phyloP scores from a whole-genome alignment of 2,329 filamentous ascomycete genomes.

The Juglanconis oblonga region DNA sequence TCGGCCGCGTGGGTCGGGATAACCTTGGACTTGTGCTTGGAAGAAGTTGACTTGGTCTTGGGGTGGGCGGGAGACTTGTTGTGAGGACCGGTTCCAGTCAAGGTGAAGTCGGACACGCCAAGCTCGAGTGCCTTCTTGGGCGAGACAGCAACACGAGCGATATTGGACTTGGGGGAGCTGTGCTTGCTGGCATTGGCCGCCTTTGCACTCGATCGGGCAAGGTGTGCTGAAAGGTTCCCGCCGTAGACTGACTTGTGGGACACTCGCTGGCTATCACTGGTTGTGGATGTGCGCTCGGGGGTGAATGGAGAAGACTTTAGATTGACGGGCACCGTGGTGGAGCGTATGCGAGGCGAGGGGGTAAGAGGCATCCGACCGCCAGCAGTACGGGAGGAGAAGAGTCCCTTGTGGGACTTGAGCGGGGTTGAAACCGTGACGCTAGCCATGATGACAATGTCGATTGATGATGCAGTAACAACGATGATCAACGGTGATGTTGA shows the following conservation, averaged over 20 bases:
- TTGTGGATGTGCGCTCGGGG: constrained; percentile 58
- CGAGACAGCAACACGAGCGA: constrained; percentile 70
- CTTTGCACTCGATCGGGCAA: constrained; percentile 67
- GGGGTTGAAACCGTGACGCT: constrained; percentile 79
- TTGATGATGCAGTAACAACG: constrained; percentile 29
- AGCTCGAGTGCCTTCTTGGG: constrained; percentile 83
- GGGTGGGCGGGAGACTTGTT: constrained; percentile 57
- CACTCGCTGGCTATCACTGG: constrained; percentile 47
- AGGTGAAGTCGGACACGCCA: constrained; percentile 86
- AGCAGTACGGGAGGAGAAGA: constrained; percentile 90
- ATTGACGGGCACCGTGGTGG: constrained; percentile 47
- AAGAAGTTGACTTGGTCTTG: constrained; percentile 43
- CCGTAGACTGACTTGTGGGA: constrained; percentile 73
- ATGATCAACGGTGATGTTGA: constrained; percentile 22
- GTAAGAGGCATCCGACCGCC: constrained; percentile 93
- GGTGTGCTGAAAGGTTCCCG: constrained; percentile 75
- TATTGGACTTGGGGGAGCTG: constrained; percentile 96
- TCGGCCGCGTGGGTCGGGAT: constrained; percentile 79
- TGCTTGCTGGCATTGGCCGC: constrained; percentile 70
- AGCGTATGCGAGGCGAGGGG: constrained; percentile 74
- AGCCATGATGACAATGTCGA: constrained; percentile 64
- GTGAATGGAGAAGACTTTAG: constrained; percentile 73
- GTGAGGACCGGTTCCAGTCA: constrained; percentile 74
- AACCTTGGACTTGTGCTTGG: constrained; percentile 67
- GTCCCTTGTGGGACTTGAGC: constrained; percentile 87